Percentiles rank a stretch among this genome's conserved stretches.
These are phyloP conservation scores for Cymodocea nodosa DNA, from an alignment of 116 monocot genomes.

Conservation along the genomic window DNA sequence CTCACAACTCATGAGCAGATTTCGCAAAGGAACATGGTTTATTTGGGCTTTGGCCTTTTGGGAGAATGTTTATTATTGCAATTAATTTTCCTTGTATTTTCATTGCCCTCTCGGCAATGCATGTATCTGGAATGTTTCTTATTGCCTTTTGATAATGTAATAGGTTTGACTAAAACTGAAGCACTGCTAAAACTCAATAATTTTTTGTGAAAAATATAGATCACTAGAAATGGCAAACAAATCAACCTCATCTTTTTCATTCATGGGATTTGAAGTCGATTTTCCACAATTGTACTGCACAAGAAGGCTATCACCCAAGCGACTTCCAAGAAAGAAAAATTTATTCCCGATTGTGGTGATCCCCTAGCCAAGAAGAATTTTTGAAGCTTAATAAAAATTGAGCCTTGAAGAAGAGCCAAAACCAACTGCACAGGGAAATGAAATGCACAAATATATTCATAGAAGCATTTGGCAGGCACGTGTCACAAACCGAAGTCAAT, in stretches of 20 bases:
- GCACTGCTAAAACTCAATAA: no score
- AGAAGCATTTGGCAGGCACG: neutral
- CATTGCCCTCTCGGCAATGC: no score
- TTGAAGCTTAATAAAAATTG: neutral
- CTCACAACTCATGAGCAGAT: no score
- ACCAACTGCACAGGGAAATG: neutral
- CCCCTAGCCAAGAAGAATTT: slow-evolving; percentile 26
- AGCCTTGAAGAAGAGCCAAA: neutral
- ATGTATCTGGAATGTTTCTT: no score
- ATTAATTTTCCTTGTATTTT: no score
- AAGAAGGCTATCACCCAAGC: slow-evolving; percentile 91
- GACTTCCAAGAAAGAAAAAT: slow-evolving; percentile 94
- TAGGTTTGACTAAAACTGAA: no score
- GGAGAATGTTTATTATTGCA: no score
- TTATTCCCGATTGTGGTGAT: slow-evolving; percentile 73
- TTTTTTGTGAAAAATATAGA: neutral
- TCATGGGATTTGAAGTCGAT: slow-evolving; percentile 21
- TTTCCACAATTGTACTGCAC: slow-evolving; percentile 72
- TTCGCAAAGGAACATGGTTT: no score
- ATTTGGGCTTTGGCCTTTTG: no score
- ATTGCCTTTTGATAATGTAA: no score
- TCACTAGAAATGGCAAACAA: neutral
- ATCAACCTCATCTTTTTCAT: slow-evolving; percentile 63
- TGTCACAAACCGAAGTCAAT: slow-evolving; percentile 59
- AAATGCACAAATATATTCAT: neutral